Evolutionary conservation across 2,329 filamentous ascomycete species (phyloP), one percentile per base, ranked within the genome.

Genomic region (Diaporthe ilicicola): DNA sequence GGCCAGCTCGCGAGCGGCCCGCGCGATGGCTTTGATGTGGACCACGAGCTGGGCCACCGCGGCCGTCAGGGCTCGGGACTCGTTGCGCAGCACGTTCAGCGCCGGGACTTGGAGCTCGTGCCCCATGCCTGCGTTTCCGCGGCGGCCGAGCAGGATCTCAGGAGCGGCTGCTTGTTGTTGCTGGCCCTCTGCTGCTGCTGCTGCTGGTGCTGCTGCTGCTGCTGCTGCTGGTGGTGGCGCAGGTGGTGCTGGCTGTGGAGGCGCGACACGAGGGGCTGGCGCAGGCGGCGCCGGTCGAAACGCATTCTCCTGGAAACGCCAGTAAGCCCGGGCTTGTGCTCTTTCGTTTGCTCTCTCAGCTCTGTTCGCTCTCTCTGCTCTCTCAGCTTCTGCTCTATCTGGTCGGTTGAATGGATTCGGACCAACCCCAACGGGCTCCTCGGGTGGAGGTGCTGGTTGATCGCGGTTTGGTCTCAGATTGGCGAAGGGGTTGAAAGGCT

Each of bases 101-200:
- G 37, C 39, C 29, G 51, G 39, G n/a, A 37, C 37, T 8, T n/a
- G 2, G 4, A 55, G 15, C 19, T 27, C n/a, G 51, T 39, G 51
- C 13, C 29, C 51, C 5, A 51, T 56, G 51, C 65, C 65, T 37
- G 65, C 65, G 27, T 34, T 37, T 15, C 65, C 51, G 51, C 9
- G 27, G 6, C 29, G 17, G 15, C 65, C 65, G n/a, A 67, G 64
- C 9, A 10, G 19, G 8, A 67, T 46, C 22, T 34, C 37, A 6
- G 27, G 59, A 12, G 29, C 27, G 1, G 8, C 17, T 64, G 29
- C n/a, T 17, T 7, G 12, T 64, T 24, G 27, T 4, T n/a, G 9
- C 29, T 50, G 29, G 24, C 2, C 55, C 17, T 0, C 55, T n/a
- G 24, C 24, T 48, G 42, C 51, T 6, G 51, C 15, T 4, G 50